A percentile compares a stretch with the other conserved stretches of the same genome.
Conservation (phyloP, 2,329 filamentous ascomycete species). For the Colletotrichum sp. region DNA sequence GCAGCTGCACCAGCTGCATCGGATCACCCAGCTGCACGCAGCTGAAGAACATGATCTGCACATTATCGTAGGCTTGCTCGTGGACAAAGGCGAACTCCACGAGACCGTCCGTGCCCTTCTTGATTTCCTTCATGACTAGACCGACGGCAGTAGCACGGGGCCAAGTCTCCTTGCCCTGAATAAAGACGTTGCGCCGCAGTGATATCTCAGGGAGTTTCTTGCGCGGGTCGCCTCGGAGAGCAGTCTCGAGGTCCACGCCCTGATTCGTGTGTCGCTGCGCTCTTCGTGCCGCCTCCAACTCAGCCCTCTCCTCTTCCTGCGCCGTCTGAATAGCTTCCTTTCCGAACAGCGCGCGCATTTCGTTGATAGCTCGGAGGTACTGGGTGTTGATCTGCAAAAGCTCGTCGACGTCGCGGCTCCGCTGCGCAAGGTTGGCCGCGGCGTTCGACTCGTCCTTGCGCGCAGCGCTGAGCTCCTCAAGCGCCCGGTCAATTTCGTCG, state of each 20-base stretch:
- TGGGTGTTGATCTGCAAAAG: conserved; percentile 63
- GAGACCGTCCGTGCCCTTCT: conserved; percentile 52
- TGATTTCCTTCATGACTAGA: conserved; percentile 75
- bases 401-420: conserved; percentile 30
- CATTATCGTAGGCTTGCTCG: conserved; percentile 72
- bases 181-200: conserved; percentile 79
- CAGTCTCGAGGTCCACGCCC: conserved; percentile 63
- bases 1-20: conserved; percentile 77
- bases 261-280: conserved; percentile 43
- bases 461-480: conserved; percentile 52
- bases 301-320: conserved; percentile 52
- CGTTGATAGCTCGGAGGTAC: conserved; percentile 84
- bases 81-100: conserved; percentile 82
- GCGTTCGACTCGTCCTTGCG: conserved; percentile 23
- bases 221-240: conserved; percentile 58
- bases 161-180: conserved; percentile 89
- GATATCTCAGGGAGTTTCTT: conserved; percentile 74
- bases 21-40: conserved; percentile 87
- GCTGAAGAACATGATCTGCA: conserved; percentile 78
- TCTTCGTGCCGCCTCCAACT: conserved; percentile 39
- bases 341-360: conserved; percentile 76
- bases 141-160: conserved; percentile 80
- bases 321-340: conserved; percentile 62
- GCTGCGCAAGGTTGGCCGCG: conserved; percentile 1
- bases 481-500: conserved; percentile 62